A percentile compares a stretch with the other conserved stretches of the same genome.
These are phyloP conservation scores for Effrenium voratum DNA, from an alignment of 73 alveolate species.

Conservation along the genomic window DNA sequence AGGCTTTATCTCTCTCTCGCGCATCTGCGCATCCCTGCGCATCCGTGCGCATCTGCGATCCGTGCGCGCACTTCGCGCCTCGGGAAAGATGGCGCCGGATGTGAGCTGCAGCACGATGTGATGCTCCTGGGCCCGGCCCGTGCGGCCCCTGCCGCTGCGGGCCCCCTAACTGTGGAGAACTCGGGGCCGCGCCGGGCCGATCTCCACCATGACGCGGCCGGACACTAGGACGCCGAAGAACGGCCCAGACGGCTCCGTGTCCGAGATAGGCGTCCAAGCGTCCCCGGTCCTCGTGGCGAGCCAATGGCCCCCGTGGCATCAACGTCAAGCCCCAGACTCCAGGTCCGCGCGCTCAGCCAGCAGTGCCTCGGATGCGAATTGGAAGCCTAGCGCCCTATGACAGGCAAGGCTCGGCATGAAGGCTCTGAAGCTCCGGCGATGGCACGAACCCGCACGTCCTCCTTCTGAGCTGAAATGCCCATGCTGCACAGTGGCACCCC, in stretches of 20 bases:
- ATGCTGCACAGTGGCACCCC: conserved; percentile 62
- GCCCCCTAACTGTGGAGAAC: too few species aligned
- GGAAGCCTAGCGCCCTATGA: neutral
- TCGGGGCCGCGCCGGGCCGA: conserved; percentile 30
- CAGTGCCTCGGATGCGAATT: neutral
- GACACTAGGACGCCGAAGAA: conserved; percentile 69
- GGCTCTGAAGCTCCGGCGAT: neutral
- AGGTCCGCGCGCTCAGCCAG: conserved; percentile 45
- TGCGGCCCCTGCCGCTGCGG: conserved; percentile 9
- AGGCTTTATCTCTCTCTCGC: neutral
- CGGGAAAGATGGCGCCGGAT: conserved; percentile 65
- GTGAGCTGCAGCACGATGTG: conserved; percentile 89
- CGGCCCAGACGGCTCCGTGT: conserved; percentile 71
- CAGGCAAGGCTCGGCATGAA: neutral
- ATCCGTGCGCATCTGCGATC: neutral
- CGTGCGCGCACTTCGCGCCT: neutral
- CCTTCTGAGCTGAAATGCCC: conserved; percentile 37
- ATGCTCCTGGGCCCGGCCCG: neutral
- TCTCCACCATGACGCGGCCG: conserved; percentile 93
- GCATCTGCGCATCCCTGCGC: neutral
- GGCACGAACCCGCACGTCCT: conserved; percentile 65
- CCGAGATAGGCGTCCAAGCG: conserved; percentile 60
- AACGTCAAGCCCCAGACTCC: conserved; percentile 1
- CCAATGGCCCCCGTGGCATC: neutral
- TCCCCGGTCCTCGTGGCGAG: conserved; percentile 1